Base-by-base conservation (phyloP, 352 stramenopile species). In the Pythium pyrilobum region DNA sequence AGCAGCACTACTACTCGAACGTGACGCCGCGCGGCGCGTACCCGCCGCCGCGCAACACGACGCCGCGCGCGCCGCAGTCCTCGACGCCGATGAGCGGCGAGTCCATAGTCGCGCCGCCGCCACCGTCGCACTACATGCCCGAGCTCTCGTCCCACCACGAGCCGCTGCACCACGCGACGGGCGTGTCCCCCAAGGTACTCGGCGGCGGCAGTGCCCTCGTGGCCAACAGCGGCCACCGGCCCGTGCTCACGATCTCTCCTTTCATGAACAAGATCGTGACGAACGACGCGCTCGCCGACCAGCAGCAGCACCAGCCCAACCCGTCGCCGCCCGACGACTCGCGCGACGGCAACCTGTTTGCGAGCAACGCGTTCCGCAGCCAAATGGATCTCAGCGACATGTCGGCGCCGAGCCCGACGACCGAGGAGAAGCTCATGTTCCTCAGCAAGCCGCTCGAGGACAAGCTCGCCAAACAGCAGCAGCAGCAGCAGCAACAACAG, bases 211-310 rank as follows among this genome's bases (percentile, higher is more conserved):
- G 31, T 20, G 9, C 9, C 13, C 21, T 13, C 21, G 9, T 53
- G 37, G 55, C 38, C 28, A 53, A 52, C 23, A 54, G 43, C 37
- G 44, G 48, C 11, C 74, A 83, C 29, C 72, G 76, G 2, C 71
- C 74, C 6, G 72, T 65, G 4, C 67, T 87, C 28, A 86, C 77
- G 24, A 86, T 87, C 44, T 89, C 76, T 34, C 76, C 74, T 11
- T 87, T 71, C 50, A 87, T 87, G 74, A 85, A 86, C 66, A 86
- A 87, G 43, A 74, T 80, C 20, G 71, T 64, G 9, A 66, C 70
- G 2, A 55, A 53, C 13, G 49, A 81, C 38, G 33, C 50, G 29
- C 27, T 43, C 32, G 53, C 37, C 12, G 64, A 72, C 28, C 56
- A 75, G 29, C 56, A 69, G 27, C 48, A 51, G 52, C 32, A 55